Conservation (phyloP, 768 basidiomycete species). For the Termitomyces heimii region DNA sequence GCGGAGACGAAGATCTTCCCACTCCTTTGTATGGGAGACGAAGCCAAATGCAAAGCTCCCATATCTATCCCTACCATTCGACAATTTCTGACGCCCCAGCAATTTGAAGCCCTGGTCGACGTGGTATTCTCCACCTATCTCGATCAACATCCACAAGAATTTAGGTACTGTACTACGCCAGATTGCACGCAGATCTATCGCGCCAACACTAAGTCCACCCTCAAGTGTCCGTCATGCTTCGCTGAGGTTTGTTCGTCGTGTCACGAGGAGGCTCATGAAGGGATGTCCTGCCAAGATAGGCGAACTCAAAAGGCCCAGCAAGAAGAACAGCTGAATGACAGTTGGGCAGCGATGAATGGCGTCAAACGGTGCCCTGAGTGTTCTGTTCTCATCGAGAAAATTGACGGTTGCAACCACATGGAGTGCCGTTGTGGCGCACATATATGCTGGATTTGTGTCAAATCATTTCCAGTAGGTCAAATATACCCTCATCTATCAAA, state of each 20-base stretch:
- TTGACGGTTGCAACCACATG: constrained; percentile 52
- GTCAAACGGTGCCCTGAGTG: constrained; percentile 46
- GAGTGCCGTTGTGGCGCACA: constrained; percentile 44
- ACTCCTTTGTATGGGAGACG: constrained; percentile 56
- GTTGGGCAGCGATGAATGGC: constrained; percentile 30
- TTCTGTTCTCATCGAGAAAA: constrained; percentile 39
- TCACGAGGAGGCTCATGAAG: constrained; percentile 43
- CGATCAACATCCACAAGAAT: constrained; percentile 47
- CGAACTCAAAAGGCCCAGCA: constrained; percentile 27
- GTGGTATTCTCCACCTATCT: constrained; percentile 51
- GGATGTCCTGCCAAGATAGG: constrained; percentile 41
- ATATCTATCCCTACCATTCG: constrained; percentile 50
- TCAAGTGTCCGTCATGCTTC: constrained; percentile 52
- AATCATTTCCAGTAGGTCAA: constrained; percentile 23
- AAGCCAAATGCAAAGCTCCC: constrained; percentile 44
- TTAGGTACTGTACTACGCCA: constrained; percentile 65
- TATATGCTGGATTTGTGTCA: constrained; percentile 52
- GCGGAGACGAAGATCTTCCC: constrained; percentile 45
- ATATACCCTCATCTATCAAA: constrained; percentile 8
- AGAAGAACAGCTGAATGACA: constrained; percentile 35
- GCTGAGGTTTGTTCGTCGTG: constrained; percentile 41
- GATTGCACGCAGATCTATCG: constrained; percentile 68
- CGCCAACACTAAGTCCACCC: constrained; percentile 17
- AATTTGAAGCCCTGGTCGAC: constrained; percentile 49
- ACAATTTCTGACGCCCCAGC: constrained; percentile 39